Evolutionary conservation across 2,329 filamentous ascomycete species (phyloP).

Genomic region (Pseudogymnoascus sp.): DNA sequence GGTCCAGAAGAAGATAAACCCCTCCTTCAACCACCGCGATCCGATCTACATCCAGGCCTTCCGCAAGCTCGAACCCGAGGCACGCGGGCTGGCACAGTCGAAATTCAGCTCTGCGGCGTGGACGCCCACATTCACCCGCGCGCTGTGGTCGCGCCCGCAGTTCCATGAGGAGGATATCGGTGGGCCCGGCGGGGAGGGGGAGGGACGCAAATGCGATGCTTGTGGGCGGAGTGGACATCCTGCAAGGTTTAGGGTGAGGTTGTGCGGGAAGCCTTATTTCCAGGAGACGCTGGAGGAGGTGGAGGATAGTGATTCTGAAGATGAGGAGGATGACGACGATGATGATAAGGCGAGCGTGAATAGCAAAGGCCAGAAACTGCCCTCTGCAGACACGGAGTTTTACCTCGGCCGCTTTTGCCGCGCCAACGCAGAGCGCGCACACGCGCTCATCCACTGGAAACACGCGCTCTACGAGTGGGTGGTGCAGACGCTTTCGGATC

Average conservation of each 20-base stretch:
- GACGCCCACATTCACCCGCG: slow-evolving; percentile 56
- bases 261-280: slow-evolving; percentile 59
- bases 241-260: slow-evolving; percentile 54
- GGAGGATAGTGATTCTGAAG: slow-evolving; percentile 34
- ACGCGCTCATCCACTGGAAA: slow-evolving; percentile 69
- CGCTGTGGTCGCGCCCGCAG: slow-evolving; percentile 57
- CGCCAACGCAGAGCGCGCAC: slow-evolving; percentile 59
- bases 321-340: slow-evolving; percentile 32
- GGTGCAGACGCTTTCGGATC: slow-evolving; percentile 48
- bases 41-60: slow-evolving; percentile 62
- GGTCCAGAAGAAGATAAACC: slow-evolving; percentile 70
- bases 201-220: slow-evolving; percentile 52
- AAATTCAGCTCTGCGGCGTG: slow-evolving; percentile 67
- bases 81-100: slow-evolving; percentile 57
- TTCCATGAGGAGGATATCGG: slow-evolving; percentile 43
- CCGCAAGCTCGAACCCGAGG: slow-evolving; percentile 62
- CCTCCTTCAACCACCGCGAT: slow-evolving; percentile 55
- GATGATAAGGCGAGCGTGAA: slow-evolving; percentile 31
- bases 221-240: slow-evolving; percentile 64
- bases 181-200: slow-evolving; percentile 29
- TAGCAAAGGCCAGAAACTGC: slow-evolving; percentile 39
- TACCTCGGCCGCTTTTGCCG: slow-evolving; percentile 51
- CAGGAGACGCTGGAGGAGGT: slow-evolving; percentile 58
- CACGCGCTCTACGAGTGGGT: slow-evolving; percentile 66
- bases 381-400: slow-evolving; percentile 38